These are phyloP conservation scores for Venturia effusa DNA, from an alignment of 2,329 filamentous ascomycete species.

Conservation along the genomic window DNA sequence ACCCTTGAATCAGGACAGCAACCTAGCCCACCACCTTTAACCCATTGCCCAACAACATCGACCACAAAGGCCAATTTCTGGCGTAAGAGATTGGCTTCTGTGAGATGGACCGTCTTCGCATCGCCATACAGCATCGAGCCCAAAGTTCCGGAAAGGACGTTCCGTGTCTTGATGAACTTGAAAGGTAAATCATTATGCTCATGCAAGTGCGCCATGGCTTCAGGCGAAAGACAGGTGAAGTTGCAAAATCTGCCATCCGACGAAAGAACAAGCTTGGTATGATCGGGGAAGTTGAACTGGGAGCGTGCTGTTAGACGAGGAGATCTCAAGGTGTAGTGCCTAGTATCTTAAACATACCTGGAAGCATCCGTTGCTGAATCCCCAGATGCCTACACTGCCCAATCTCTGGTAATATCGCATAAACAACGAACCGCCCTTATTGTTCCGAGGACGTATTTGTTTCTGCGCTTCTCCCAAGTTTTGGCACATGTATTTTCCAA, in stretches of 20 bases:
- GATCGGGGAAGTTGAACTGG: conserved; percentile 78
- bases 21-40: conserved; percentile 57
- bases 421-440: conserved; percentile 27
- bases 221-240: conserved; percentile 65
- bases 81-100: conserved; percentile 61
- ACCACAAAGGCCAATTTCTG: conserved; percentile 65
- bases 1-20: conserved; percentile 23
- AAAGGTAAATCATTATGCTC: conserved; percentile 51
- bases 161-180: conserved; percentile 56
- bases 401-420: conserved; percentile 75
- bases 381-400: conserved; percentile 72
- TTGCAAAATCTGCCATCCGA: conserved; percentile 64
- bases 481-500: conserved; percentile 57
- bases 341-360: conserved; percentile 43
- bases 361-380: conserved; percentile 68
- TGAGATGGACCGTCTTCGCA: conserved; percentile 42
- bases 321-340: conserved; percentile 5
- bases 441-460: conserved; percentile 19
- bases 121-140: conserved; percentile 60
- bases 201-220: conserved; percentile 56
- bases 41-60: conserved; percentile 60
- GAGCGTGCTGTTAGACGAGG: conserved; percentile 17
- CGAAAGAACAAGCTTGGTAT: conserved; percentile 74
- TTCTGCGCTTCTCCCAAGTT: conserved; percentile 31
- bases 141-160: conserved; percentile 60